phyloP scores from a whole-genome alignment of 1,284 basidiomycete genomes.

The Boletus mariae region DNA sequence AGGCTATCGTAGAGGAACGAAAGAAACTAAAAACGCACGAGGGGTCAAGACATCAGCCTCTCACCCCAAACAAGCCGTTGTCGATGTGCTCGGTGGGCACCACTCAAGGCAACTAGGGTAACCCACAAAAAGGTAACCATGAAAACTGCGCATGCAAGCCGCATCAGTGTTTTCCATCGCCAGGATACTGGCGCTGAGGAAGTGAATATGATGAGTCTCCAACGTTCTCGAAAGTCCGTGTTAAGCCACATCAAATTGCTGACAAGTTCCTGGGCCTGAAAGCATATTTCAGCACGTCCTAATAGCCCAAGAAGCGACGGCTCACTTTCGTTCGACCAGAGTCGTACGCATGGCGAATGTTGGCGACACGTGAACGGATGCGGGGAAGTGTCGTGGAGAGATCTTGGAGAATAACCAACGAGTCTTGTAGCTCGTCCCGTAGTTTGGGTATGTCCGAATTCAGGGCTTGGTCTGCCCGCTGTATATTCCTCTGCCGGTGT shows the following conservation, averaged over 20 bases:
- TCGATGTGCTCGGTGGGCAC: conserved; percentile 65
- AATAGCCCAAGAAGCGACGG: neutral
- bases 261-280: conserved; percentile 57
- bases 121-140: conserved; percentile 56
- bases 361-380: conserved; percentile 54
- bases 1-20: neutral
- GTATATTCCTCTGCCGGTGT: conserved; percentile 50
- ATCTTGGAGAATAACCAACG: conserved; percentile 49
- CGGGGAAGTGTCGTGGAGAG: conserved; percentile 54
- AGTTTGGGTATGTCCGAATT: conserved; percentile 58
- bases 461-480: conserved; percentile 54
- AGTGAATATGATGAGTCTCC: conserved; percentile 68
- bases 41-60: conserved; percentile 56
- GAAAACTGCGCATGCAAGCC: conserved; percentile 51
- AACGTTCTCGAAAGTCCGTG: conserved; percentile 67
- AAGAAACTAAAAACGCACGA: neutral
- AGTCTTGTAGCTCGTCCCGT: conserved; percentile 52
- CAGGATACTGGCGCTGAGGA: conserved; percentile 62
- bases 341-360: conserved; percentile 61
- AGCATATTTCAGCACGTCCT: neutral
- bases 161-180: conserved; percentile 61
- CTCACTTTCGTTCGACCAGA: conserved; percentile 62
- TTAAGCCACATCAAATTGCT: conserved; percentile 67
- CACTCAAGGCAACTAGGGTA: conserved; percentile 56
- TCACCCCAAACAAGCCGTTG: conserved; percentile 74